These are phyloP conservation scores for Yamadazyma friedrichii DNA, from an alignment of 1,139 yeast genomes.

Conservation along the genomic window DNA sequence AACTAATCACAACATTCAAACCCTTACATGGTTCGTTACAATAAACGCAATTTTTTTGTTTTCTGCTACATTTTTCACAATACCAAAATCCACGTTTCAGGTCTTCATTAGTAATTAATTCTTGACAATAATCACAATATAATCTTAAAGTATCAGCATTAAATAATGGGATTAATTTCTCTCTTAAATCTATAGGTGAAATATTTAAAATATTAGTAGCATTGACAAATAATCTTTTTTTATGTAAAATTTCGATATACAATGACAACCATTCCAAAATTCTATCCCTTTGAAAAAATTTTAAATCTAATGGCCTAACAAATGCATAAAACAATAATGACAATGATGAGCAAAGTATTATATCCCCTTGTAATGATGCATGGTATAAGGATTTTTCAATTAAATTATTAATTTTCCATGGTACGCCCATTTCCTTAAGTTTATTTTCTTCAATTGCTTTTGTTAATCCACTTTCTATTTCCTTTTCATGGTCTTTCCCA, in stretches of 20 bases:
- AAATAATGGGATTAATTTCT: slow-evolving; percentile 11
- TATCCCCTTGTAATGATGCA: slow-evolving; percentile 63
- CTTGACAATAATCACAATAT: slow-evolving; percentile 67
- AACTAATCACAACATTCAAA: slow-evolving; percentile 57
- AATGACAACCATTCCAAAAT: slow-evolving; percentile 56
- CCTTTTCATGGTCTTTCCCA: slow-evolving; percentile 4
- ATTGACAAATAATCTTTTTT: slow-evolving; percentile 52
- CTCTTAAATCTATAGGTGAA: slow-evolving; percentile 41
- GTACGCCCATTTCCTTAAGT: slow-evolving; percentile 10
- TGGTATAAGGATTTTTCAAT: slow-evolving; percentile 49
- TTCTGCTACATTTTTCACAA: slow-evolving; percentile 67
- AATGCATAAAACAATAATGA: slow-evolving; percentile 50
- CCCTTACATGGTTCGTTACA: slow-evolving; percentile 82
- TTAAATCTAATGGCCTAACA: slow-evolving; percentile 15
- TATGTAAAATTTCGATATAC: slow-evolving; percentile 57
- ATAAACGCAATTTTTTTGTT: slow-evolving; percentile 69
- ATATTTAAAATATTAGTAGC: slow-evolving; percentile 59
- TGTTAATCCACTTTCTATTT: slow-evolving; percentile 29
- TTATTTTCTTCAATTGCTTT: slow-evolving; percentile 23
- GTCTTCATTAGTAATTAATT: slow-evolving; percentile 62
- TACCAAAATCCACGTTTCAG: slow-evolving; percentile 80
- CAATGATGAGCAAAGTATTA: slow-evolving; percentile 60
- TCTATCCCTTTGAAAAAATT: slow-evolving; percentile 20
- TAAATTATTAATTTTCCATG: slow-evolving; percentile 35
- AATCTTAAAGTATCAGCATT: slow-evolving; percentile 23